Percentiles rank a stretch among this genome's conserved stretches.
Conservation (phyloP, 768 basidiomycete species). For the Suillus placidus region DNA sequence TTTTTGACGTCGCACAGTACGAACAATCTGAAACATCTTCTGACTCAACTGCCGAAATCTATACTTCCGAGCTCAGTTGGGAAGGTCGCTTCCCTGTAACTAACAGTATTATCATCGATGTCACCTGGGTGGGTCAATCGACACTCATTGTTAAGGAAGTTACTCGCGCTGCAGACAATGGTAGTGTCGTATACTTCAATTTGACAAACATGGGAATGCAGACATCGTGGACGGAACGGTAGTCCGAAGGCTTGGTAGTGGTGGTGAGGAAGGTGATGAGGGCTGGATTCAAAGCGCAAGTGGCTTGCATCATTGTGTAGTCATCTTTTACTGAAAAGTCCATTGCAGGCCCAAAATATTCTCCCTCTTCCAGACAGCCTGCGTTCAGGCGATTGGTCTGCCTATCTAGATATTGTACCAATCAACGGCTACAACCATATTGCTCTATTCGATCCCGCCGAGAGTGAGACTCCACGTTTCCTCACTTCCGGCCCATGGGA, state of each 20-base stretch:
- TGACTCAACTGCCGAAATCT: slow-evolving; percentile 38
- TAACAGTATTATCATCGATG: slow-evolving; percentile 77
- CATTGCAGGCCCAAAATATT: slow-evolving; percentile 61
- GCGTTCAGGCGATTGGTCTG: slow-evolving; percentile 47
- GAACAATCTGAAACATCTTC: slow-evolving; percentile 32
- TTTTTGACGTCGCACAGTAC: slow-evolving; percentile 76
- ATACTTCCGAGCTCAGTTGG: slow-evolving; percentile 70
- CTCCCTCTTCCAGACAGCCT: slow-evolving; percentile 53
- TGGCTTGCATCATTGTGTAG: slow-evolving; percentile 13
- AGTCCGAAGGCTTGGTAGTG: slow-evolving; percentile 75
- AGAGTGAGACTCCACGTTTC: slow-evolving; percentile 70
- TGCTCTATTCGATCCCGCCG: slow-evolving; percentile 84
- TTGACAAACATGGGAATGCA: slow-evolving; percentile 33
- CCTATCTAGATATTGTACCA: slow-evolving; percentile 92
- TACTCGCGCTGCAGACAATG: slow-evolving; percentile 79
- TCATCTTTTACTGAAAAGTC: slow-evolving; percentile 1
- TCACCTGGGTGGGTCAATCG: slow-evolving; percentile 83
- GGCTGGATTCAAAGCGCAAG: slow-evolving; percentile 94
- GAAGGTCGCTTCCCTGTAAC: slow-evolving; percentile 51
- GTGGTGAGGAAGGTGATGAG: slow-evolving; percentile 86
- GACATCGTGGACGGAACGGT: slow-evolving; percentile 49
- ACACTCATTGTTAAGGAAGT: slow-evolving; percentile 84
- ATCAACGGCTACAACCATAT: slow-evolving; percentile 90
- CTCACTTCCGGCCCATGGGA: slow-evolving; percentile 92
- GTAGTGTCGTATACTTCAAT: slow-evolving; percentile 80